Evolutionary conservation across 139 green algal genomes (phyloP).

Genomic region (Tetradesmus obliquus): DNA sequence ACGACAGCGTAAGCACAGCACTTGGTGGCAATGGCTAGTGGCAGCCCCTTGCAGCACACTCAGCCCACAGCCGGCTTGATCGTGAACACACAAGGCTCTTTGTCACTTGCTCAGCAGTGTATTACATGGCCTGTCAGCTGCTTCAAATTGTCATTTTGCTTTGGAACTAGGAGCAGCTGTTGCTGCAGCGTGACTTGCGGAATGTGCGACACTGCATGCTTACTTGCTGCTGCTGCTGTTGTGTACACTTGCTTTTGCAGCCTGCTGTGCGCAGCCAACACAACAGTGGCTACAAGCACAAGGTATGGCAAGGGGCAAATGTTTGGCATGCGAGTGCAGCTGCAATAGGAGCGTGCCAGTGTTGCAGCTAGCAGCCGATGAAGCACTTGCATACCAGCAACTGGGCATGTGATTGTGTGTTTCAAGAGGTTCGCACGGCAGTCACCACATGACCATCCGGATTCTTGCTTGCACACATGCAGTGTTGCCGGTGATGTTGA

Average conservation of each 20-base stretch:
- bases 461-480: background rate
- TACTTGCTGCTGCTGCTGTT: background rate
- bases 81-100: too few species aligned
- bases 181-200: too few species aligned
- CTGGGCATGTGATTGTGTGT: background rate
- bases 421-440: background rate
- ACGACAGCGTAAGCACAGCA: conserved; percentile 48
- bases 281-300: conserved; percentile 97
- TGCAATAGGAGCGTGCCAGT: background rate
- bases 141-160: too few species aligned
- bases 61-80: background rate
- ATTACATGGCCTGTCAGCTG: too few species aligned
- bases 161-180: too few species aligned
- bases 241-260: conserved; percentile 57
- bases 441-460: background rate
- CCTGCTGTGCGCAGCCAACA: conserved; percentile 96
- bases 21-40: background rate
- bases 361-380: background rate
- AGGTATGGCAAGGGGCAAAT: conserved; percentile 61
- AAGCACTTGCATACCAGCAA: background rate
- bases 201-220: background rate
- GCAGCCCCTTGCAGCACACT: background rate
- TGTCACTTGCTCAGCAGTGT: too few species aligned
- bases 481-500: too few species aligned
- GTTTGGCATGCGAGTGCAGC: background rate